These are phyloP conservation scores for Desmodesmus armatus DNA, from an alignment of 139 green algal species.

Conservation along the genomic window DNA sequence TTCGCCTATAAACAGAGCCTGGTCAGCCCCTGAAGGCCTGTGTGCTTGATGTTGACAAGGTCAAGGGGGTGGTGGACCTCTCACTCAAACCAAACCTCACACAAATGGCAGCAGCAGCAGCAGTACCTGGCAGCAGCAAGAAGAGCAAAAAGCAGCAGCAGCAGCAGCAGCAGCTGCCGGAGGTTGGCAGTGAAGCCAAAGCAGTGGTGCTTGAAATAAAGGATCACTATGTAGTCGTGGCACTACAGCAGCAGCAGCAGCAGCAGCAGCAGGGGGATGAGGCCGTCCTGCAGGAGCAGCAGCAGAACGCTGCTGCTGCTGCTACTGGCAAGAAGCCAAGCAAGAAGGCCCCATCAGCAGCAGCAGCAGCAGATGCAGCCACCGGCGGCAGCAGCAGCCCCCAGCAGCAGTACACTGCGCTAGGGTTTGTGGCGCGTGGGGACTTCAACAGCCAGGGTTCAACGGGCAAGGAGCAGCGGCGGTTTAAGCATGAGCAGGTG, in stretches of 20 bases:
- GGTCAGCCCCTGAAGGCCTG: background rate
- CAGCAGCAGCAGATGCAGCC: conserved; percentile 27
- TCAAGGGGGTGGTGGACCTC: conserved; percentile 6
- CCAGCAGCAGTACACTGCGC: conserved; percentile 7
- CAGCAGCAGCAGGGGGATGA: conserved; percentile 4
- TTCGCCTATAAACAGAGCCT: background rate
- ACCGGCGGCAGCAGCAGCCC: background rate
- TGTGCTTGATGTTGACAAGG: conserved; percentile 21
- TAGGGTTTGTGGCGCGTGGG: background rate
- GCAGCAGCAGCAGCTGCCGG: conserved; percentile 23
- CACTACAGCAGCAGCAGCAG: conserved; percentile 35
- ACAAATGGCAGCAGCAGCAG: conserved; percentile 23
- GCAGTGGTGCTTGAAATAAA: conserved; percentile 27
- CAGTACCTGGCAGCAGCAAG: conserved; percentile 31
- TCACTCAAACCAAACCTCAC: background rate
- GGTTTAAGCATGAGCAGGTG: background rate
- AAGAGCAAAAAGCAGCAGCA: conserved; percentile 29
- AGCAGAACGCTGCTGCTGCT: background rate
- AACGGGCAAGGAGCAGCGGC: background rate
- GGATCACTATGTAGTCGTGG: conserved; percentile 30
- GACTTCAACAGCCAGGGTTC: conserved; percentile 37
- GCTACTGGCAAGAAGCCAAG: background rate
- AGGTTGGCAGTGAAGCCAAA: background rate
- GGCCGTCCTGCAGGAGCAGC: background rate
- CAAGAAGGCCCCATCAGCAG: background rate